Base-by-base conservation (phyloP, 108 stramenopile genomes). In the Stephanodiscus minutulus region DNA sequence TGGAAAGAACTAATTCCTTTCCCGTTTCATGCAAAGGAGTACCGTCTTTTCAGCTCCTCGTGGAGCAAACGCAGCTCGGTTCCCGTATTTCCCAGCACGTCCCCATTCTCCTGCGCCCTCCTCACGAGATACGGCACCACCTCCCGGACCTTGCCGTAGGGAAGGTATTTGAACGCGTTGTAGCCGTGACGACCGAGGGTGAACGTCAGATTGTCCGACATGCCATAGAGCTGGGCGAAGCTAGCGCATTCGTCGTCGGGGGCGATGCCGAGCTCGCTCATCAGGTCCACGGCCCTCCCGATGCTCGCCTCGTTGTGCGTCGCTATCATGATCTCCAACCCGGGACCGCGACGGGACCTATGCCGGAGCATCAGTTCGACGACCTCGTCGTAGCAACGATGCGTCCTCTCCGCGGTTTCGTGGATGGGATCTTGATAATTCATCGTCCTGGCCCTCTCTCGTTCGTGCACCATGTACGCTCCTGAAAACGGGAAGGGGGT, bases 151-250 rank as follows among this genome's bases (percentile, higher is more conserved):
- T 88, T 61, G 4, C 99, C 99, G 73, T 98, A 99, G 1, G 98
- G 99, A 3, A 98, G 71, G 68, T 98, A 98, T 76, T 98, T 98
- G 88, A 82, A 95, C 20, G 85, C 87, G 56, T 85, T 83, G 74
- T 87, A 98, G 15, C 92, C 94, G 50, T 74, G 48, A 13, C 65
- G 58, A n/a, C 96, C 99, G n/a, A 99, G 85, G 35, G 88, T 83
- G 77, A 92, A 93, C n/a, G 95, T 92, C 25, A 99, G 70, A 68
- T 96, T 86, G 67, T 99, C 99, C 12, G 88, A 80, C 97, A 98
- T 98, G 53, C 99, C 98, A 39, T 94, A 94, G 1, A 99, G 89
- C 80, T 99, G 99, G 0, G 93, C 99, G 79, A 99, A 99, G 74
- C 85, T 81, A 0, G 91, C 62, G 20, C 64, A 66, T 11, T 61